Evolutionary conservation across 345 rosid genomes (phyloP).

Genomic region (Trapa bicornis): DNA sequence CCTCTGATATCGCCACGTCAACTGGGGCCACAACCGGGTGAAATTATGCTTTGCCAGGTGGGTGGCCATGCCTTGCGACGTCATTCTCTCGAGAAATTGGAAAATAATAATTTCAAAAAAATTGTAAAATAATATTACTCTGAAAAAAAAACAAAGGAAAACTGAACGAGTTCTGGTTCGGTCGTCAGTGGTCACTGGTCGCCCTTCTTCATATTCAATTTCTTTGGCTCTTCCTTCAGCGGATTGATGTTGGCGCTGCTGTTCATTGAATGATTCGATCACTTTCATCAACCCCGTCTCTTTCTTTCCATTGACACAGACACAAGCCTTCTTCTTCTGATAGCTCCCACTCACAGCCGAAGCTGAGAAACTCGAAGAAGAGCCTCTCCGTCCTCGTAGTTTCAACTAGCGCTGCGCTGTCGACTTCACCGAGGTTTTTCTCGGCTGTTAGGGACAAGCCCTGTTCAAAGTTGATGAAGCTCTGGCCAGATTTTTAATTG

Average conservation of each 20-base stretch:
- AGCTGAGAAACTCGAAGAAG: neutral
- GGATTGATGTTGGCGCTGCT: neutral
- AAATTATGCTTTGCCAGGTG: no score
- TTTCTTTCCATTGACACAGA: neutral
- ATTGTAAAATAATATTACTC: no score
- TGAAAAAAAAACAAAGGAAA: neutral
- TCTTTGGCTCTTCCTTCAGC: neutral
- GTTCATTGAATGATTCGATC: neutral
- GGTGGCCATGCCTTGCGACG: no score
- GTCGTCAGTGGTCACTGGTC: neutral
- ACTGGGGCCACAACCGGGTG: no score
- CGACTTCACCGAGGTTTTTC: neutral
- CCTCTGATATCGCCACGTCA: no score
- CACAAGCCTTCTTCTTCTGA: neutral
- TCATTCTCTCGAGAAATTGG: neutral
- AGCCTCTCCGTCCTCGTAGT: neutral
- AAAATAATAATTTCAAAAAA: no score
- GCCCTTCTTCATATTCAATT: neutral
- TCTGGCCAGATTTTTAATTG: neutral
- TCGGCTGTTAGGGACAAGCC: neutral
- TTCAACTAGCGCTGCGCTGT: neutral
- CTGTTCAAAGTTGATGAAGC: neutral
- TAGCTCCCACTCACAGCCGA: neutral
- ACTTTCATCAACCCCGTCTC: neutral
- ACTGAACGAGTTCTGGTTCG: neutral